Base-by-base conservation (phyloP, 2,329 filamentous ascomycete genomes). In the Pestalotiopsis sp. region DNA sequence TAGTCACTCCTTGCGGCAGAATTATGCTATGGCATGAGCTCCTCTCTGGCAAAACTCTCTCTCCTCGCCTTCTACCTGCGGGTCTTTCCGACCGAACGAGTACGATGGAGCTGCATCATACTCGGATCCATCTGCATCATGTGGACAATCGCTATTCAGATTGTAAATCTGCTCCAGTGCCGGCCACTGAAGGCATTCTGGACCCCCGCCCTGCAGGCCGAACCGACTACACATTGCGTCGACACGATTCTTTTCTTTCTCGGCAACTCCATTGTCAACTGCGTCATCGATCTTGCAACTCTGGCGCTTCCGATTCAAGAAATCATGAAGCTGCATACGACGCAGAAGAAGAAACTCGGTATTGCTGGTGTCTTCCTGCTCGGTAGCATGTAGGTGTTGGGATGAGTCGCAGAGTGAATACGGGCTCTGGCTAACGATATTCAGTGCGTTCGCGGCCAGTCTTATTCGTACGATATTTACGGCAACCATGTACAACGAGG, bases 1-100 rank as follows among this genome's bases (percentile, higher is more conserved):
- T 45, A 64, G 61, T 39, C 61, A 25, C 68, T 80, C 25, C 79
- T 78, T 68, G 74, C 81, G 4, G 45, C 25, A 12, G 61, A 66
- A 64, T 3, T 69, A 14, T 25, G 45, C 14, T 69, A 69, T 45
- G 58, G 25, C 36, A 20, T 52, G 11, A 67, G 68, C 58, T 71
- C 70, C 7, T 65, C 68, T 3, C 36, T 70, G 14, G 64, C 68
- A 4, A 71, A 71, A 27, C 64, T 71, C 13, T 62, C 66, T 2
- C 64, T 71, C 0, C 65, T 71, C 2, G 68, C 67, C n/a, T 68
- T 70, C 41, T 65, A 65, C 23, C 60, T 67, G 60, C 62, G 68
- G 1, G 67, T 70, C 17, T 71, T 71, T 20, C 70, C 70, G 3
- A 71, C 70, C 4, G 68, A 17, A 20, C 25, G 56, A 3, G 58